A percentile compares a stretch with the other conserved stretches of the same genome.
phyloP scores from a whole-genome alignment of 495 filamentous ascomycete species.

The Penicillium dipodomyicola region DNA sequence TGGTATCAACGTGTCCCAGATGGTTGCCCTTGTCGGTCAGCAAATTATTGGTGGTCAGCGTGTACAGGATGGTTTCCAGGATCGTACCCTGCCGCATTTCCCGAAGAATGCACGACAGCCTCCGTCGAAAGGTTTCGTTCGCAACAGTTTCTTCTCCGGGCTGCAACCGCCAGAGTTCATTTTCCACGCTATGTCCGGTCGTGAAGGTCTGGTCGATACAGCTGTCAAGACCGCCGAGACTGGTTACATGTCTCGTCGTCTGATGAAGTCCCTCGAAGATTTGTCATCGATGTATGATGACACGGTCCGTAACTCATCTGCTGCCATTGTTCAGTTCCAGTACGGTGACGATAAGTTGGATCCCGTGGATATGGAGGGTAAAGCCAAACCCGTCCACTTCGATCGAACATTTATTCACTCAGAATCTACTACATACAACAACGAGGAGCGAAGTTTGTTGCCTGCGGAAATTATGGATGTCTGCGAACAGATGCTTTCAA shows the following conservation, averaged over 20 bases:
- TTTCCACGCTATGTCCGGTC: constrained; percentile 96
- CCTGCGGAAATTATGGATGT: constrained; percentile 70
- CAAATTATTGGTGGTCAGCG: constrained; percentile 94
- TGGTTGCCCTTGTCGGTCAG: constrained; percentile 96
- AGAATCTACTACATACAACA: constrained; percentile 72
- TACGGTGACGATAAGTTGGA: constrained; percentile 95
- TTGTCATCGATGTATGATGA: constrained; percentile 87
- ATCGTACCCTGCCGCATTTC: constrained; percentile 92
- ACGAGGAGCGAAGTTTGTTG: constrained; percentile 65
- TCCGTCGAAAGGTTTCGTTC: constrained; percentile 92
- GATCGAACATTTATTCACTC: constrained; percentile 87
- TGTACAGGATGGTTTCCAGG: constrained; percentile 94
- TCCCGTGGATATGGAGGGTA: constrained; percentile 96
- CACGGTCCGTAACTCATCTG: constrained; percentile 85
- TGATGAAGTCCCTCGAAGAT: constrained; percentile 98
- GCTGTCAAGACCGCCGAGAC: constrained; percentile 99
- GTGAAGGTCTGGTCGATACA: constrained; percentile 99
- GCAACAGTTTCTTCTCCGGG: constrained; percentile 97
- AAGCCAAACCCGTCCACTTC: constrained; percentile 89
- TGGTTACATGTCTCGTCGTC: constrained; percentile 95
- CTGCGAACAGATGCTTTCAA: constrained; percentile 60
- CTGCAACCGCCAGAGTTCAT: constrained; percentile 87
- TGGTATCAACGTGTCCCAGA: constrained; percentile 97
- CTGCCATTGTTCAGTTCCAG: constrained; percentile 89
- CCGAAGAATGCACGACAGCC: constrained; percentile 87